phyloP scores from a whole-genome alignment of 2,329 filamentous ascomycete genomes.

The Penicillium brevicompactum region DNA sequence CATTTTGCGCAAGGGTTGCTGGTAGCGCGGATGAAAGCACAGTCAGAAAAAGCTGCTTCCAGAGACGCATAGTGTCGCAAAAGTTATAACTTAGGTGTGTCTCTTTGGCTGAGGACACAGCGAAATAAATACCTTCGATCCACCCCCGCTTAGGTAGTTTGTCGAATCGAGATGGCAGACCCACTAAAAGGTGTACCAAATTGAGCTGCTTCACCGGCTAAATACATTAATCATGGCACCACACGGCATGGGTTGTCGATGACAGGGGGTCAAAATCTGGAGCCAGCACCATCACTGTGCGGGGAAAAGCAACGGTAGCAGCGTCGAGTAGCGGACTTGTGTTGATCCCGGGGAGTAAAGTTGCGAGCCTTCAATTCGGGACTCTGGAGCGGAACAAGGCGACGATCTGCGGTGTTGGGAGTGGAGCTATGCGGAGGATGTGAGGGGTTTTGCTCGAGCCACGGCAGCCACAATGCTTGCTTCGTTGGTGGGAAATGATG shows the following conservation, averaged over 20 bases:
- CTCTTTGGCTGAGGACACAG: background rate
- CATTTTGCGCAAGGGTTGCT: slow-evolving; percentile 27
- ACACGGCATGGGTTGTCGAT: background rate
- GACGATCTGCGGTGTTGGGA: slow-evolving; percentile 17
- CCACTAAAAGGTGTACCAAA: background rate
- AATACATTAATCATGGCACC: background rate
- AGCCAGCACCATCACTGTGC: slow-evolving; percentile 6
- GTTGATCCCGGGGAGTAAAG: slow-evolving; percentile 6
- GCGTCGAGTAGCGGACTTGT: slow-evolving; percentile 8
- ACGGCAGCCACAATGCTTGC: background rate
- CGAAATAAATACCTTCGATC: background rate
- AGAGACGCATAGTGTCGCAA: slow-evolving; percentile 21
- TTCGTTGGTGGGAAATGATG: background rate
- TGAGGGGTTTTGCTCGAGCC: background rate
- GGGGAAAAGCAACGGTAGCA: slow-evolving; percentile 25
- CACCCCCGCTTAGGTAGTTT: background rate
- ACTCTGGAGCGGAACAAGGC: slow-evolving; percentile 6
- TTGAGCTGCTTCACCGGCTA: background rate
- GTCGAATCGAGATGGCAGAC: background rate
- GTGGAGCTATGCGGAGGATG: slow-evolving; percentile 12
- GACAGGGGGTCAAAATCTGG: too few species aligned
- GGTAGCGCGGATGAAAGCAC: slow-evolving; percentile 19
- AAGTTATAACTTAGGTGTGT: too few species aligned
- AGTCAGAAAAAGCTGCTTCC: slow-evolving; percentile 16
- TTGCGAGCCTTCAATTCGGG: slow-evolving; percentile 9